These are phyloP conservation scores for Ustilago tritici DNA, from an alignment of 1,284 basidiomycete genomes.

Conservation along the genomic window DNA sequence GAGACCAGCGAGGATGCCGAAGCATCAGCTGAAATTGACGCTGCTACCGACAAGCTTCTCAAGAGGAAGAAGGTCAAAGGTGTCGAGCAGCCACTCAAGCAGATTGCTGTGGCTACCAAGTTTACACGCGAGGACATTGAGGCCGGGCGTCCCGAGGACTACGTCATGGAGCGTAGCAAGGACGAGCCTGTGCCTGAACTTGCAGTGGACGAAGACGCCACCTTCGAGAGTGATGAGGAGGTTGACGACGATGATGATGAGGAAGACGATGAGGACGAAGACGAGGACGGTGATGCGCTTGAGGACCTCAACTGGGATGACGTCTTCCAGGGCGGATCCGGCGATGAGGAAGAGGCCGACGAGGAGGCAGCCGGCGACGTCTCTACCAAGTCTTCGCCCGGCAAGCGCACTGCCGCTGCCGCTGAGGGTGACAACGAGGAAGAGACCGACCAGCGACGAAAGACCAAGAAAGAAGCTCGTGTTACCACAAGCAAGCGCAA, in stretches of 20 bases:
- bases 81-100: slow-evolving; percentile 74
- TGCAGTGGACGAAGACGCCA: slow-evolving; percentile 53
- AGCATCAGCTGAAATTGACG: slow-evolving; percentile 23
- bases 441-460: slow-evolving; percentile 32
- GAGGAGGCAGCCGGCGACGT: slow-evolving; percentile 65
- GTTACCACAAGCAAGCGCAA: slow-evolving; percentile 75
- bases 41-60: slow-evolving; percentile 40
- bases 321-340: slow-evolving; percentile 74
- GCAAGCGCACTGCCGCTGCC: slow-evolving; percentile 53
- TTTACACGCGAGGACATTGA: slow-evolving; percentile 71
- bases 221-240: slow-evolving; percentile 53
- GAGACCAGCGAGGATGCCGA: slow-evolving; percentile 15
- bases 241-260: slow-evolving; percentile 61
- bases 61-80: slow-evolving; percentile 72
- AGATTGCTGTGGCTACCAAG: slow-evolving; percentile 74
- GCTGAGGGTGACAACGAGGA: slow-evolving; percentile 59
- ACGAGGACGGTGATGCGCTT: slow-evolving; percentile 58
- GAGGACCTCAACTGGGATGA: slow-evolving; percentile 86
- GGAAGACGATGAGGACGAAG: slow-evolving; percentile 62
- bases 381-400: slow-evolving; percentile 36
- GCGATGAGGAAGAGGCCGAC: slow-evolving; percentile 28
- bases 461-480: slow-evolving; percentile 58
- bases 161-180: slow-evolving; percentile 64
- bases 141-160: slow-evolving; percentile 65
- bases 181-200: slow-evolving; percentile 52